Evolutionary conservation across 441 rosid genomes (phyloP).

Genomic region (Adansonia gregorii): DNA sequence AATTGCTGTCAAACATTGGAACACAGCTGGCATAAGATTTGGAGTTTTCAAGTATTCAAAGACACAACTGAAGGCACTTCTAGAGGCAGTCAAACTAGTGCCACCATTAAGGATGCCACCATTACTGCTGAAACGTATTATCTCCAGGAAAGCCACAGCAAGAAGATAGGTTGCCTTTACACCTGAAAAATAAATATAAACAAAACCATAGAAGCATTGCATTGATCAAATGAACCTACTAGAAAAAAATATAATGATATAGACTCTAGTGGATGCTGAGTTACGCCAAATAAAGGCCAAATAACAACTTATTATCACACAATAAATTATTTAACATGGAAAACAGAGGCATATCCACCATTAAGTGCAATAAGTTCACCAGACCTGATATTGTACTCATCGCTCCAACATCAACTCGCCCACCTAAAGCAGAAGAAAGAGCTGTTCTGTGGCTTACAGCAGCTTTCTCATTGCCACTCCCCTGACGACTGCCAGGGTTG

Average conservation of each 20-base stretch:
- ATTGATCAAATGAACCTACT: slow-evolving; percentile 20
- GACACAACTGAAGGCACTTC: slow-evolving; percentile 97
- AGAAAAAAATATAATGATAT: background rate
- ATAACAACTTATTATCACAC: slow-evolving; percentile 26
- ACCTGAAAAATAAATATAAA: slow-evolving; percentile 52
- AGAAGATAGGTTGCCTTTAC: slow-evolving; percentile 99
- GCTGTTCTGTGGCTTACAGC: slow-evolving; percentile 88
- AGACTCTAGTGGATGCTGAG: background rate
- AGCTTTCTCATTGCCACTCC: slow-evolving; percentile 93
- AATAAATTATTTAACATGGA: slow-evolving; percentile 18
- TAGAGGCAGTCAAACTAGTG: slow-evolving; percentile 61
- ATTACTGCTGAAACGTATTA: slow-evolving; percentile 93
- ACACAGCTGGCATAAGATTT: slow-evolving; percentile 87
- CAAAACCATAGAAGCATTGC: slow-evolving; percentile 16
- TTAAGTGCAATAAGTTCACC: slow-evolving; percentile 30
- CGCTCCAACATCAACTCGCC: slow-evolving; percentile 82
- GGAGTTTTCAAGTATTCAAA: slow-evolving; percentile 97
- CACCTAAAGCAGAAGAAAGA: slow-evolving; percentile 95
- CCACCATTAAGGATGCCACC: slow-evolving; percentile 97
- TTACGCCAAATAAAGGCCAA: background rate
- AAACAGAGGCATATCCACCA: slow-evolving; percentile 21
- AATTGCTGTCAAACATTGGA: slow-evolving; percentile 88
- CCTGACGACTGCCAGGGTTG: slow-evolving; percentile 90
- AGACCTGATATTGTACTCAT: slow-evolving; percentile 94
- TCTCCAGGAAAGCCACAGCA: slow-evolving; percentile 95